These are phyloP conservation scores for Platanus orientalis DNA, from an alignment of 164 flowering plant genomes.

Conservation along the genomic window DNA sequence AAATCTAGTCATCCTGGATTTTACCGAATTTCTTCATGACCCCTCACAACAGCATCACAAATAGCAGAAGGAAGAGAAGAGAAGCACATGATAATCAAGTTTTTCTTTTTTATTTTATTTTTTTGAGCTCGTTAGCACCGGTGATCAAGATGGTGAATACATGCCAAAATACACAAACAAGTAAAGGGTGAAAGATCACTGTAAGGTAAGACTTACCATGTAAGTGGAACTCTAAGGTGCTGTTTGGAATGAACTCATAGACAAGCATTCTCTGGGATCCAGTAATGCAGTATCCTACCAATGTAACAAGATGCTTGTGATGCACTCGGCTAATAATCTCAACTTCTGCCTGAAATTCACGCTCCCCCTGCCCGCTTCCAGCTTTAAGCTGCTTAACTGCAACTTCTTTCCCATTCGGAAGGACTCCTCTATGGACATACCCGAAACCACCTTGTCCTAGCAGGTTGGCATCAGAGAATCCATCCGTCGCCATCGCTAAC, in stretches of 20 bases:
- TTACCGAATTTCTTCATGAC: not conserved
- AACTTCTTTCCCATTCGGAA: slow-evolving; percentile 86
- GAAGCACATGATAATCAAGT: not conserved
- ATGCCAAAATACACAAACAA: not conserved
- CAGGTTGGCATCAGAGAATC: slow-evolving; percentile 82
- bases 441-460: slow-evolving; percentile 99
- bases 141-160: not conserved
- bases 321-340: slow-evolving; percentile 96
- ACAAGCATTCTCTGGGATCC: slow-evolving; percentile 84
- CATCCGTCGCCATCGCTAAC: slow-evolving; percentile 80
- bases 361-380: slow-evolving; percentile 96
- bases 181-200: not conserved
- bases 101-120: not conserved
- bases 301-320: slow-evolving; percentile 88
- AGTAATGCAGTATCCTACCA: slow-evolving; percentile 88
- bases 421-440: slow-evolving; percentile 84
- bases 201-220: slow-evolving; percentile 49
- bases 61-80: no score
- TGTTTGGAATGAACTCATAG: slow-evolving; percentile 92
- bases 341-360: slow-evolving; percentile 97
- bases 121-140: not conserved
- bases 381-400: slow-evolving; percentile 85
- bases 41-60: not conserved
- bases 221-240: slow-evolving; percentile 89
- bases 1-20: no score